These are phyloP conservation scores for Acanthamoeba healyi DNA, from an alignment of 208 protist species.

Conservation along the genomic window DNA sequence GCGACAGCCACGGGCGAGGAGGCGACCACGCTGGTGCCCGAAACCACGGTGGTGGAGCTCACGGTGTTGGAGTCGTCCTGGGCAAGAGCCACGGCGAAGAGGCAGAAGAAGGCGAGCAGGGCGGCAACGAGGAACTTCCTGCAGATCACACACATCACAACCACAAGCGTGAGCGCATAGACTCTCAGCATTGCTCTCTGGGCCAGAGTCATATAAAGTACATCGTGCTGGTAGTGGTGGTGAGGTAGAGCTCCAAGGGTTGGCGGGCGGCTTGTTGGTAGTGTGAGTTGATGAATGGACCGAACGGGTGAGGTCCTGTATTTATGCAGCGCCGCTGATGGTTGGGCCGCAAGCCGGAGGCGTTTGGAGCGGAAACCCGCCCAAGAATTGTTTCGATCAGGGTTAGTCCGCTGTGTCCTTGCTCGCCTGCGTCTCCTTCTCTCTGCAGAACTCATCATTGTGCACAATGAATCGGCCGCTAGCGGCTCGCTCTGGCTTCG, in stretches of 20 bases:
- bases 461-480: no score
- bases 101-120: background rate
- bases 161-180: background rate
- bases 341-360: background rate
- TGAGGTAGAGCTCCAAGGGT: background rate
- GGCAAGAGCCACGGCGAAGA: background rate
- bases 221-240: background rate
- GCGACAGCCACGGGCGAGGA: background rate
- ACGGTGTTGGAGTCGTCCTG: no score
- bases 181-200: no score
- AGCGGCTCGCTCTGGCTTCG: no score
- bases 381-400: slow-evolving; percentile 2
- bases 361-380: slow-evolving; percentile 13
- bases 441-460: background rate
- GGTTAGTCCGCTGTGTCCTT: background rate
- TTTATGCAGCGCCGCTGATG: background rate
- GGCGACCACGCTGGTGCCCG: background rate
- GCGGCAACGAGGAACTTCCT: slow-evolving; percentile 16
- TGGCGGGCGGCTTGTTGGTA: background rate
- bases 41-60: background rate
- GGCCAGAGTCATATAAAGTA: no score
- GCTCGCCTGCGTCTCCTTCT: background rate
- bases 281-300: background rate
- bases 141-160: no score
- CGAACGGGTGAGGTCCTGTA: background rate